Evolutionary conservation across 257 asterid genomes (phyloP), one percentile per base, ranked within the genome.

Genomic region (Gardenia jasminoides): DNA sequence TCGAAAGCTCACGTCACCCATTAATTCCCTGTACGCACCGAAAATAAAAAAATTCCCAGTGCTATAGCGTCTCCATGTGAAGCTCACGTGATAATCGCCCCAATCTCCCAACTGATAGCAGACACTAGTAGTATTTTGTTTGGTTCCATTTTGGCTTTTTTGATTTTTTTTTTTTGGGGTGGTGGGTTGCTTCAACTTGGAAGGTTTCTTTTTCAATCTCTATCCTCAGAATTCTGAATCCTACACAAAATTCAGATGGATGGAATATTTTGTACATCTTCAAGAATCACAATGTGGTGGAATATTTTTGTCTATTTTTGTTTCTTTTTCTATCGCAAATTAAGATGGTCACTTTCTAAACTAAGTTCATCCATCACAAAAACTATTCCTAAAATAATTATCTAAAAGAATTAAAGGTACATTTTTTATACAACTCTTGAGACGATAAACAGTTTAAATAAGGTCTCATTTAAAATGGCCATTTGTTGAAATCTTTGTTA

Each of bases 71-170:
- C 41, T 56, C 76, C 76, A 80, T 59, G 79, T 74, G 83, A 74
- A n/a, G 4, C 43, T 66, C 76, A 75, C 80, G 76, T 75, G 80
- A 67, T 58, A 69, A 13, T 71, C 31, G 72, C 70, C 48, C 80
- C 83, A 70, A 39, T 13, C 7, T 15, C 68, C 62, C 69, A 30
- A 66, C 44, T 66, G 2, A 3, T 47, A 47, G n/a, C n/a, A n/a
- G n/a, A n/a, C n/a, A n/a, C n/a, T n/a, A 1, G 39, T 47, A 47
- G 52, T 2, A 31, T 67, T 67, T 67, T 67, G 71, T 67, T 33
- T 66, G 22, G 44, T 66, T 66, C 70, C 44, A 30, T 30, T 67
- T 36, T 67, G 71, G 71, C 46, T 20, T 19, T 67, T 66, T 4
- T 16, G 67, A 10, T n/a, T 20, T 19, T 67, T 66, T 4, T 16